These are phyloP conservation scores for Lycium ferocissimum DNA, from an alignment of 257 asterid genomes.

Conservation along the genomic window DNA sequence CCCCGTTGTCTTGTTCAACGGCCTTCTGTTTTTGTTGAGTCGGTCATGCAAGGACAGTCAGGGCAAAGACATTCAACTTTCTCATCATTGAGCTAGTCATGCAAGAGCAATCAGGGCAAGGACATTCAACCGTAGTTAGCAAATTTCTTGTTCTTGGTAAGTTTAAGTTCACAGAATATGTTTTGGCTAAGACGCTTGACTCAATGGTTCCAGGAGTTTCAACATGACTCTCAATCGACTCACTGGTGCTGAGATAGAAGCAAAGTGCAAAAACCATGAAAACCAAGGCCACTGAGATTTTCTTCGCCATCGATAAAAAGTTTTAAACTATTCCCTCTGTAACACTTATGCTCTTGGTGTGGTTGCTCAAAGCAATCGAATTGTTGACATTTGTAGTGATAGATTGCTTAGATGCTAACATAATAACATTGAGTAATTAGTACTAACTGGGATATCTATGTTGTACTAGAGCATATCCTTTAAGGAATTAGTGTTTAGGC, in stretches of 20 bases:
- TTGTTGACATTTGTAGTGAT: not conserved
- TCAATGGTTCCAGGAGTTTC: not conserved
- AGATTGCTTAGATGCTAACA: not conserved
- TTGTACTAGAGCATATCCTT: not conserved
- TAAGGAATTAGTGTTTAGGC: not conserved
- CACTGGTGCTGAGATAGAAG: not conserved
- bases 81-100: too few relatives aligned
- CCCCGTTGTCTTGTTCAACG: not conserved
- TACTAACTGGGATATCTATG: not conserved
- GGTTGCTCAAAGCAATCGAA: not conserved
- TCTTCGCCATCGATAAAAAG: not conserved
- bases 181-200: not conserved
- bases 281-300: not conserved
- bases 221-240: not conserved
- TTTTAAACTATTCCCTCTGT: not conserved
- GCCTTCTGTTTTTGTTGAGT: too few relatives aligned
- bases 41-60: too few relatives aligned
- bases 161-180: not conserved
- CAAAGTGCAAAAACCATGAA: constrained; percentile 15
- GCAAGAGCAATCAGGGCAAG: not conserved
- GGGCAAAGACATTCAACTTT: too few relatives aligned
- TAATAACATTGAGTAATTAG: too few relatives aligned
- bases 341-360: not conserved
- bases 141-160: constrained; percentile 23
- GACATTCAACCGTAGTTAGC: not conserved